phyloP scores from a whole-genome alignment of 2,329 filamentous ascomycete species.

The Beauveria asiatica region DNA sequence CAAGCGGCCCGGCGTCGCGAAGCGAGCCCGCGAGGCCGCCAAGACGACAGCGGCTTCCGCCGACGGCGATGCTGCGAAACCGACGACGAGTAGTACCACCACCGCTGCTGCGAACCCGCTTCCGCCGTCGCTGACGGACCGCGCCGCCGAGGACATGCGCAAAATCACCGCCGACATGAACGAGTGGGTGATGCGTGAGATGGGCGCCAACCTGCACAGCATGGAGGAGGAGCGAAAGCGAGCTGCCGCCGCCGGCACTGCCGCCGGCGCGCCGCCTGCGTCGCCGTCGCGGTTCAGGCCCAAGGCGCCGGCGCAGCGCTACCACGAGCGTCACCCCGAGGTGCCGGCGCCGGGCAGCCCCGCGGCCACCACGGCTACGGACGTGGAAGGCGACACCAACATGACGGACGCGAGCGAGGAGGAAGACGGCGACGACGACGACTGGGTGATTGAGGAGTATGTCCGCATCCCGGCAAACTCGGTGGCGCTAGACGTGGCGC shows the following conservation, averaged over 20 bases:
- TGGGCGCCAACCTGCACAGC: conserved; percentile 42
- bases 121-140: conserved; percentile 25
- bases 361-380: not conserved
- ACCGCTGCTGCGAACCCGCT: conserved; percentile 19
- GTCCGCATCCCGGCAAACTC: conserved; percentile 48
- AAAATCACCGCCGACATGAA: conserved; percentile 48
- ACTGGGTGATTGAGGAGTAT: conserved; percentile 59
- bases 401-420: conserved; percentile 34
- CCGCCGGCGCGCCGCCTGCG: not conserved
- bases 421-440: conserved; percentile 40
- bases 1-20: conserved; percentile 26
- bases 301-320: conserved; percentile 46
- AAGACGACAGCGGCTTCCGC: not conserved
- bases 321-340: conserved; percentile 47
- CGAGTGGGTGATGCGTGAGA: conserved; percentile 49
- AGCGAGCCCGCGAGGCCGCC: conserved; percentile 17
- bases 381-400: conserved; percentile 24
- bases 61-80: not conserved
- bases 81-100: conserved; percentile 8
- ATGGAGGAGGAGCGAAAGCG: conserved; percentile 34
- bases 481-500: conserved; percentile 37
- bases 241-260: not conserved
- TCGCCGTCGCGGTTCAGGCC: conserved; percentile 36
- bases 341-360: conserved; percentile 11
- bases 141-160: conserved; percentile 35